phyloP scores from a whole-genome alignment of 768 basidiomycete species.

The Suillus subluteus region DNA sequence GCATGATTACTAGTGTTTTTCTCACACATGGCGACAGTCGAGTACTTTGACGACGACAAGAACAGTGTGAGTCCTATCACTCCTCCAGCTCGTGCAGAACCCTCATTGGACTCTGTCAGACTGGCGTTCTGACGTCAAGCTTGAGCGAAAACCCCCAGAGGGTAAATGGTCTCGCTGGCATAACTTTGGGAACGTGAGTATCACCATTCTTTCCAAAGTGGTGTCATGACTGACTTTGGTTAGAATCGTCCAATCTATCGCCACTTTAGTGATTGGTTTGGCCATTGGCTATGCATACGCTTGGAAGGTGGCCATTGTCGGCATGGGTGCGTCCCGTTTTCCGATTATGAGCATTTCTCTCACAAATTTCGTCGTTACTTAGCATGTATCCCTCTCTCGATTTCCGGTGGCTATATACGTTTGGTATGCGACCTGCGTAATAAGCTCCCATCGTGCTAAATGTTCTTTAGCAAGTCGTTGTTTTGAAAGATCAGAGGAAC shows the following conservation, averaged over 20 bases:
- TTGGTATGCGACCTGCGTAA: constrained; percentile 47
- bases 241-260: constrained; percentile 75
- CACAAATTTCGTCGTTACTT: background rate
- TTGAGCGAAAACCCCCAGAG: constrained; percentile 90
- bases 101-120: constrained; percentile 38
- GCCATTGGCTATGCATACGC: constrained; percentile 78
- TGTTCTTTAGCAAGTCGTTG: constrained; percentile 66
- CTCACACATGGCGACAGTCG: no score
- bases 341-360: background rate
- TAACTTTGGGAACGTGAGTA: constrained; percentile 79
- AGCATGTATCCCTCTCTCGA: constrained; percentile 70
- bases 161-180: constrained; percentile 83
- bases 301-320: constrained; percentile 82
- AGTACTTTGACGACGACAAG: constrained; percentile 43
- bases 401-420: constrained; percentile 81
- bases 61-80: constrained; percentile 23
- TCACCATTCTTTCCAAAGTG: background rate
- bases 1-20: no score
- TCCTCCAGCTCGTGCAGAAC: background rate
- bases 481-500: constrained; percentile 83
- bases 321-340: constrained; percentile 56
- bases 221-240: constrained; percentile 2
- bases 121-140: constrained; percentile 77
- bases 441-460: background rate
- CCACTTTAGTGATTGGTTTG: constrained; percentile 71